Base-by-base conservation (phyloP, 1,139 yeast species). In the Zhuliangozyma parablackwelliae region DNA sequence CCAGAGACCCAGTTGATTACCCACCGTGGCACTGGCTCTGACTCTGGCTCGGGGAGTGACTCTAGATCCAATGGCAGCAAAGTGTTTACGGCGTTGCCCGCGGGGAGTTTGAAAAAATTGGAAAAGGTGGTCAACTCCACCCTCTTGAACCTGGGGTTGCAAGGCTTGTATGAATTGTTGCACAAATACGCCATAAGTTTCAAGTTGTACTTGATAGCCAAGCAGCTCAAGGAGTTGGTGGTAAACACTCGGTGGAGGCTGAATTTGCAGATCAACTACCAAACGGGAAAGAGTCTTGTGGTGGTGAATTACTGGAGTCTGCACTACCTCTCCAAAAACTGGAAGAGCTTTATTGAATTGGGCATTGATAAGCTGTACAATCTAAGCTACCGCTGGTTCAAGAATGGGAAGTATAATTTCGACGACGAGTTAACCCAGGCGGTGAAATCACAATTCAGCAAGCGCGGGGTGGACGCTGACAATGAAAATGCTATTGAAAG, bases 171-270 rank as follows among this genome's bases (percentile, higher is more conserved):
- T 53, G 80, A 75, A 29, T 69, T 87, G 40, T 63, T 90, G 40
- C 85, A 84, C 48, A 73, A 76, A 45, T 87, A 84, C 54, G 72
- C 92, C 10, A 74, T 82, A 26, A 80, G 87, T 23, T 82, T 84
- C 61, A 87, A 87, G 54, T 66, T 90, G 25, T 80, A 84, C 46
- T 63, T 83, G 40, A 65, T 89, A 13, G 81, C 86, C 42, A 69
- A 76, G 31, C 92, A 86, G 51, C 60, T 89, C 37, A 66, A 71
- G 26, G 73, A 70, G 20, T 60, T 84, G 41, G 49, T 62, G 25
- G 78, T 82, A 26, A 67, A 76, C 32, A 54, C 67, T 33, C 65
- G 67, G 41, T 85, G 95, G 83, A 73, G 80, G 34, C 80, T 83
- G 11, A 78, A 78, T 40, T 58, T 90, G 37, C 77, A 78, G 35